Evolutionary conservation across 2,329 filamentous ascomycete species (phyloP), one percentile per base, ranked within the genome.

Genomic region (Teratosphaeria viscida): DNA sequence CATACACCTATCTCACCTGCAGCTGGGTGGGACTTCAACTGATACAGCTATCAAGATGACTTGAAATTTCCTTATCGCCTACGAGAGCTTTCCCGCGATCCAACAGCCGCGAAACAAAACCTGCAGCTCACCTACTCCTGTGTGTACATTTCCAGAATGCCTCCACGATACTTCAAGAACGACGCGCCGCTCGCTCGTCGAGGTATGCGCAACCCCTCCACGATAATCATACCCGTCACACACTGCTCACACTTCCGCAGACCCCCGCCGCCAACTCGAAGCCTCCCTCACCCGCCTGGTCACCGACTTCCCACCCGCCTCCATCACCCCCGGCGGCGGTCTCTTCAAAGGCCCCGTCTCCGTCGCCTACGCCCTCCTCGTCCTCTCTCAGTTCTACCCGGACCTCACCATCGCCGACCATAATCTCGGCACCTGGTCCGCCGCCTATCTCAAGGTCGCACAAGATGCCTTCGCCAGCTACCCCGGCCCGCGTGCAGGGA

Each of bases 311-410:
- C 78, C 78, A 53, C 78, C 78, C 23, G 73, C 77, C 53, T 70
- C 72, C 52, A 67, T 79, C 54, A 71, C 72, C 34, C 77, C 78
- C 10, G 74, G 75, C 54, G 78, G 78, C 47, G 78, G 78, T 26
- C 72, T 81, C 32, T 80, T 78, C 70, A 77, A 79, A 68, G 78
- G 78, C 16, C 77, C 78, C 8, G 76, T 78, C 54, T 76, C 73
- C 55, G 74, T 81, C 52, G 78, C 78, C 32, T 80, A 78, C 64
- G 72, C 78, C 35, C 79, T 81, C 68, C 77, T 79, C 62, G 72
- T 78, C 23, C 75, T 81, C 6, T 77, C 79, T 61, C 75, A 75
- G 59, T 68, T 78, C 59, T 80, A 81, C 63, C 75, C 77, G 1
- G 76, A 80, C 61, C 64, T 80, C 59, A 71, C 71, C 23, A 72